A percentile compares a stretch with the other conserved stretches of the same genome.
These are phyloP conservation scores for Geotrichum phurueaensis DNA, from an alignment of 1,139 yeast genomes.

Conservation along the genomic window DNA sequence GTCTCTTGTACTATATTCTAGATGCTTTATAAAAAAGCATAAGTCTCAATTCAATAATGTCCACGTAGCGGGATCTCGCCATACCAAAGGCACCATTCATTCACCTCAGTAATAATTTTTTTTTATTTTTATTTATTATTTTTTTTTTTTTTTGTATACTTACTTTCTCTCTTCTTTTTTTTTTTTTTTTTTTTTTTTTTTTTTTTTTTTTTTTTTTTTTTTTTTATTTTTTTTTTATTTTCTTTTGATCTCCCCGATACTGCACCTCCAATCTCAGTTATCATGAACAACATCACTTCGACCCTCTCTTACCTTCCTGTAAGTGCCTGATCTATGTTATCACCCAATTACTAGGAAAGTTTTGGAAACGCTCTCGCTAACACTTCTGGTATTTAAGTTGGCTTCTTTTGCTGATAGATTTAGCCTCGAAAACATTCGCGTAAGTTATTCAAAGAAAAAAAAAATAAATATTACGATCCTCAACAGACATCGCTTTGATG, in stretches of 20 bases:
- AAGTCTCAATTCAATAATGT: background rate
- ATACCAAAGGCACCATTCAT: background rate
- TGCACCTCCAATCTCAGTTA: background rate
- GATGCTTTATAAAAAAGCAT: background rate
- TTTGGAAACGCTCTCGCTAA: background rate
- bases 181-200: background rate
- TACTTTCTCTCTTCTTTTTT: background rate
- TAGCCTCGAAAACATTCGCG: conserved; percentile 15
- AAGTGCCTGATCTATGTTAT: background rate
- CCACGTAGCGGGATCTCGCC: background rate
- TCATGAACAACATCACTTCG: conserved; percentile 14
- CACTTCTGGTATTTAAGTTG: background rate
- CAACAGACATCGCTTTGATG: background rate
- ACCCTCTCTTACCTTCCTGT: conserved; percentile 15
- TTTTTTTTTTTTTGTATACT: background rate
- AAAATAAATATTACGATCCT: background rate
- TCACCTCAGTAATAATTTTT: background rate
- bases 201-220: background rate
- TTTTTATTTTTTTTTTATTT: background rate
- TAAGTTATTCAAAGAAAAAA: conserved; percentile 1
- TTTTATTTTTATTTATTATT: background rate
- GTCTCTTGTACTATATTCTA: background rate
- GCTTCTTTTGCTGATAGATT: conserved; percentile 14
- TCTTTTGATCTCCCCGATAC: background rate
- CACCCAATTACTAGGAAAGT: background rate